Base-by-base conservation (phyloP, 805 yeast genomes). In the Scheffersomyces lignosus region DNA sequence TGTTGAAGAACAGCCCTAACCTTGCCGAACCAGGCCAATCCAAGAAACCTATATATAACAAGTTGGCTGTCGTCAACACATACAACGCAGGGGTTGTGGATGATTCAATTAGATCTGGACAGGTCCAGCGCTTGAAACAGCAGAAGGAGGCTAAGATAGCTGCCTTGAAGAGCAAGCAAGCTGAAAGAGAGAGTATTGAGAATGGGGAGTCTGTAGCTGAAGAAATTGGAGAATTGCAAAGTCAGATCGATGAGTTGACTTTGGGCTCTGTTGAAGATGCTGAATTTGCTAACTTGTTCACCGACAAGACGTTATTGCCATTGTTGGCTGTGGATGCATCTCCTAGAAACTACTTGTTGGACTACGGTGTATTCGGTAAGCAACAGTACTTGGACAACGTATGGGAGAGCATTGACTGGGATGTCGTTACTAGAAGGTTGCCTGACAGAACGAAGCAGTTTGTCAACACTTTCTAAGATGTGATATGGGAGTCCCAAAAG, bases 81-180 rank as follows among this genome's bases (percentile, higher is more conserved):
- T 88, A 88, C 63, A 88, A 87, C 54, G 81, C 90, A 4, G 98
- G 98, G 4, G 73, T 87, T 5, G 95, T 96, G 20, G 82, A 81
- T 48, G 75, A 69, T 48, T 77, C 82, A 32, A 55, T 75, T 31
- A 66, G 76, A 58, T 71, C 73, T 35, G 81, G 75, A 43, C 80
- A 74, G 59, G 57, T 73, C 48, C 64, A 55, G 49, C 67, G 66
- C 29, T 73, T 74, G 57, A 54, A 54, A 37, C 53, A 53, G 42
- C 70, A 64, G 41, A 59, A 60, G 42, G 44, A 46, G 38, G 66
- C 64, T 28, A 62, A 56, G 37, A 31, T 46, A 31, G 62, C 55
- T 5, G 50, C 61, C 12, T 52, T 54, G 33, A 48, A 45, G 38
- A 51, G 49, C 27, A 55, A 56, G 31, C 49, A 46, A 34, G 45